Conservation (phyloP, 768 basidiomycete genomes). For the Leucocoprinus leucothites region DNA sequence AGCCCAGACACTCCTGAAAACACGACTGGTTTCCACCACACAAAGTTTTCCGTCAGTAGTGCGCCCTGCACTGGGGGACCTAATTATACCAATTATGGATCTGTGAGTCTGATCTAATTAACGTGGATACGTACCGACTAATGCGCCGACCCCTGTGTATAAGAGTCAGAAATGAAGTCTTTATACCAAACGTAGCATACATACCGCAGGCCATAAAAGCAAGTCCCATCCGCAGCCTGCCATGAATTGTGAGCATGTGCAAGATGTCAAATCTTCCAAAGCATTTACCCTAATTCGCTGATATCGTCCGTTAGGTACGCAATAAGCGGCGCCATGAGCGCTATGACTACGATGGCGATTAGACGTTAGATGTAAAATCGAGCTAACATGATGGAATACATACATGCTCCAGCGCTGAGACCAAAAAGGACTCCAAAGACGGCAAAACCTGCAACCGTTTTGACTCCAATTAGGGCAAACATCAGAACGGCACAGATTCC, state of each 20-base stretch:
- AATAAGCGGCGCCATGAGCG: conserved; percentile 13
- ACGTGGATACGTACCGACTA: conserved; percentile 11
- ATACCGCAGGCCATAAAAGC: conserved; percentile 16
- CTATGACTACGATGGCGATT: conserved; percentile 4
- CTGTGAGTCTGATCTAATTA: background rate
- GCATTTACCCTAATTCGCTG: conserved; percentile 11
- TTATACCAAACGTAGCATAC: background rate
- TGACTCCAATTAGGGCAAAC: conserved; percentile 33
- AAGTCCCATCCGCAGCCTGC: conserved; percentile 17
- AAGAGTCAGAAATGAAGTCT: background rate
- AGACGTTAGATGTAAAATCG: background rate
- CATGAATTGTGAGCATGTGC: background rate
- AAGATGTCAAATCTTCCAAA: background rate
- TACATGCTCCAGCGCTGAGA: conserved; percentile 25
- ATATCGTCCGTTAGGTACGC: conserved; percentile 9
- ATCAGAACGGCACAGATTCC: conserved; percentile 20
- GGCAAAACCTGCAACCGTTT: conserved; percentile 25
- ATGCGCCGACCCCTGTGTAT: conserved; percentile 12
- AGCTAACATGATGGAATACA: background rate
- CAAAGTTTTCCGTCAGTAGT: conserved; percentile 9
- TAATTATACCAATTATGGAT: conserved; percentile 4
- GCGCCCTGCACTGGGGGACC: conserved; percentile 17
- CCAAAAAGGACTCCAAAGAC: conserved; percentile 38
- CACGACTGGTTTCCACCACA: conserved; percentile 17
- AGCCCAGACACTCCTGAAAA: conserved; percentile 13